Evolutionary conservation across 2,329 filamentous ascomycete genomes (phyloP), one percentile per base, ranked within the genome.

Genomic region (Aspergillus fischeri): DNA sequence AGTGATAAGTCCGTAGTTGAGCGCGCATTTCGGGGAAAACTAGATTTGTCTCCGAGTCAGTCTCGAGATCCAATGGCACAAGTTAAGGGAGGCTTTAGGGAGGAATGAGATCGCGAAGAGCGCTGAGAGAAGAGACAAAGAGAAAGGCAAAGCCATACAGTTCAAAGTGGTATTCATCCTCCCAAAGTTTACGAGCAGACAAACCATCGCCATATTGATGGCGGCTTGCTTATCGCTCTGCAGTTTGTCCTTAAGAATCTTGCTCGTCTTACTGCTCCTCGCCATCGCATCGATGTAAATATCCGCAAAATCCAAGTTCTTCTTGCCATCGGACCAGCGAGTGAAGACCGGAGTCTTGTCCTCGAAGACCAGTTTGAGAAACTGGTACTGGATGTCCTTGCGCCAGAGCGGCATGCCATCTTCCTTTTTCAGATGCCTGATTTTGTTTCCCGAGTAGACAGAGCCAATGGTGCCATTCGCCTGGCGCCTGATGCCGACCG

Each of bases 11-110:
- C 72, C 94, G 88, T 32, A 99, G 82, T 71, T 99, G 94, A 29
- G 94, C 94, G 76, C 94, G 90, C 94, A 99, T 99, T 75, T 99
- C 94, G 24, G 94, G 94, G 73, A 99, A 99, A 81, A 99, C 94
- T 96, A 72, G 53, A 59, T 20, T 51, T 11, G 20, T 47, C 20
- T 25, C 6, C 44, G 7, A 56, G 25, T 60, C 42, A 55, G 52
- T 49, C 38, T 28, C 28, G 50, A 3, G 49, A 28, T 51, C 24
- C 7, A 49, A 45, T 61, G 38, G 58, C 8, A 14, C 32, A 32
- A 38, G 32, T 38, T 6, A 38, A 24, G 9, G 32, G 47, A 10
- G 25, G 9, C 24, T 28, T 54, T 11, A 29, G 28, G 9, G 48
- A 44, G 48, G 32, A 49, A 38, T n/a, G 35, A 56, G 32, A 17